Evolutionary conservation across 1,284 basidiomycete species (phyloP).

Genomic region (Irpex rosettiformis): DNA sequence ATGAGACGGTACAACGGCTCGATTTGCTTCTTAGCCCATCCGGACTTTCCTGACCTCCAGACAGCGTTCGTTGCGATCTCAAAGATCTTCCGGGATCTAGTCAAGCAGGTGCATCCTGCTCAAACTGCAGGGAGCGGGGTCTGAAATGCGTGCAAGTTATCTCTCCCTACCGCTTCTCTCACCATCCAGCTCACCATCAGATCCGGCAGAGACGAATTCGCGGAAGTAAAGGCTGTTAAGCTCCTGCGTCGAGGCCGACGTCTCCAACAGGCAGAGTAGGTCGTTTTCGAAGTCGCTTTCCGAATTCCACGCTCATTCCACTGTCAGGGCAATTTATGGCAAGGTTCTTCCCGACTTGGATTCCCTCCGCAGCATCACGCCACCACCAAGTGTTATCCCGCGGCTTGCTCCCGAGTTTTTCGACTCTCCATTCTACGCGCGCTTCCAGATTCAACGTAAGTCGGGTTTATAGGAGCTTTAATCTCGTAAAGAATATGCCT

Average conservation of each 20-base stretch:
- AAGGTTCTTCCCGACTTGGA: conserved; percentile 44
- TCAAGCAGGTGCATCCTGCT: conserved; percentile 54
- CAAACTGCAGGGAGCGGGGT: conserved; percentile 83
- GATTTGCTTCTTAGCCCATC: conserved; percentile 10
- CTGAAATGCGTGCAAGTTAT: conserved; percentile 77
- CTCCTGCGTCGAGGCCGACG: conserved; percentile 78
- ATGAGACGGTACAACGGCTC: conserved; percentile 61
- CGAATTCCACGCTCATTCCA: conserved; percentile 5
- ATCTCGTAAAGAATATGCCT: background rate
- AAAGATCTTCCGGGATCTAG: conserved; percentile 60
- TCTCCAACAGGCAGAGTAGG: conserved; percentile 73
- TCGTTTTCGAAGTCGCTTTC: conserved; percentile 4
- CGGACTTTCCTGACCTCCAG: conserved; percentile 9
- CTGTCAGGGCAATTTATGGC: conserved; percentile 38
- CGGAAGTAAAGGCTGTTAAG: conserved; percentile 84
- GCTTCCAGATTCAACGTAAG: conserved; percentile 80
- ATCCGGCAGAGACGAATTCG: conserved; percentile 73
- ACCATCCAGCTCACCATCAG: background rate
- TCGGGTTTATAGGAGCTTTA: conserved; percentile 6
- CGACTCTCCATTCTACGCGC: conserved; percentile 75
- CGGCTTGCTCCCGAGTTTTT: conserved; percentile 77
- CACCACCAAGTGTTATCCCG: conserved; percentile 53
- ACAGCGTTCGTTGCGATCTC: conserved; percentile 76
- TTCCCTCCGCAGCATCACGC: conserved; percentile 28
- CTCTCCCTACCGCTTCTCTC: conserved; percentile 9